A percentile compares a stretch with the other conserved stretches of the same genome.
phyloP scores from a whole-genome alignment of 2,329 filamentous ascomycete genomes.

The Fusarium tuaranense region DNA sequence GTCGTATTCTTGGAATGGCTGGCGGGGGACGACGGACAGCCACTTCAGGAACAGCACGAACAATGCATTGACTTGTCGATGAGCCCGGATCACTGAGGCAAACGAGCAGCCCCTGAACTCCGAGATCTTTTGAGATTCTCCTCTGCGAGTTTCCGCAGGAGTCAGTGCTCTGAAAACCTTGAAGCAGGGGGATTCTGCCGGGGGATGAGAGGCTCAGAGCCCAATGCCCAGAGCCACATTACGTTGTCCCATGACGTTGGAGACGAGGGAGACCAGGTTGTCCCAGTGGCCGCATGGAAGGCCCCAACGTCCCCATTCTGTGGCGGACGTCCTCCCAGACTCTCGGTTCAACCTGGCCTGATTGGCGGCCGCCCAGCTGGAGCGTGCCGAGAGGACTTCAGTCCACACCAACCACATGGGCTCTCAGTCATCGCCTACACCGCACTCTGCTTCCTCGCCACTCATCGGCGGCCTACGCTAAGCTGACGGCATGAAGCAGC shows the following conservation, averaged over 20 bases:
- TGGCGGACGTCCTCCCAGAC: conserved; percentile 35
- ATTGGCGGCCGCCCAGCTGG: conserved; percentile 43
- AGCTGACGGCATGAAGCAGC: conserved; percentile 30
- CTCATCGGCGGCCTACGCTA: conserved; percentile 42
- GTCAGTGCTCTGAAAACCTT: background rate
- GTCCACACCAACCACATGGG: conserved; percentile 30
- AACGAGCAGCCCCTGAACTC: conserved; percentile 8
- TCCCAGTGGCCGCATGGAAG: conserved; percentile 30
- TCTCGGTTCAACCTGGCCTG: conserved; percentile 41
- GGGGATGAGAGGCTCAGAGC: background rate
- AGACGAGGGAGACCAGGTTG: conserved; percentile 27
- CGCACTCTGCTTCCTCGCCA: conserved; percentile 38
- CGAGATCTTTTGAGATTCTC: conserved; percentile 9
- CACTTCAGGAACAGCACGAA: conserved; percentile 25
- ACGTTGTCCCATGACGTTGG: conserved; percentile 30
- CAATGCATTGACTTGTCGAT: conserved; percentile 35
- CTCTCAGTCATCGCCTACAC: conserved; percentile 33
- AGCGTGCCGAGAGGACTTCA: conserved; percentile 28
- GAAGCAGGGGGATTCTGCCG: background rate
- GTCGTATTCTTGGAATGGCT: conserved; percentile 29
- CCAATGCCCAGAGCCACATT: conserved; percentile 10
- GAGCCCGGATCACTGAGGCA: conserved; percentile 25
- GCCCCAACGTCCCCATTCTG: conserved; percentile 33
- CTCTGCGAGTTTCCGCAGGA: background rate
- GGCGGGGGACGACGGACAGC: conserved; percentile 23